Evolutionary conservation across 805 yeast genomes (phyloP).

Genomic region (Jamesozyma lodderae): DNA sequence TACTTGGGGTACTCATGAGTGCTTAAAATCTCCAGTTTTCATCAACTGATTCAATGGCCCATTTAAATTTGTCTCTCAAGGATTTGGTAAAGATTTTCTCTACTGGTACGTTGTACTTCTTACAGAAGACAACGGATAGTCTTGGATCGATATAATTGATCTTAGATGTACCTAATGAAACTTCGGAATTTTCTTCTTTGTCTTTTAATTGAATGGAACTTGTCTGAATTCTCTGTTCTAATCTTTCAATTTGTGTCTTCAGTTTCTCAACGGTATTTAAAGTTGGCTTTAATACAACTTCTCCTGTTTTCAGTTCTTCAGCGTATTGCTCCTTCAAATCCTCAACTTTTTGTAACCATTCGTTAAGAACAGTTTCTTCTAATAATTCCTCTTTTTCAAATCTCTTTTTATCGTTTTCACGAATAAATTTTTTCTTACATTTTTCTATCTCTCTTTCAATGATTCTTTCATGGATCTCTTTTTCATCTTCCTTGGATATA

Average conservation of each 20-base stretch:
- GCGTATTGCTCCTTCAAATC: constrained; percentile 43
- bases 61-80: constrained; percentile 79
- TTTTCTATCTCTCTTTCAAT: constrained; percentile 60
- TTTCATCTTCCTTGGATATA: constrained; percentile 55
- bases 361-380: constrained; percentile 48
- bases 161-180: constrained; percentile 87
- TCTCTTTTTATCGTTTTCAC: constrained; percentile 68
- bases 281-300: constrained; percentile 47
- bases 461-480: constrained; percentile 47
- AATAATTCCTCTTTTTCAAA: constrained; percentile 47
- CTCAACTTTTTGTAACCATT: constrained; percentile 46
- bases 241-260: constrained; percentile 56
- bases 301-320: constrained; percentile 50
- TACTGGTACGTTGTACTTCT: constrained; percentile 78
- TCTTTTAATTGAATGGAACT: constrained; percentile 74
- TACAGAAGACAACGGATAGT: constrained; percentile 78
- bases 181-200: constrained; percentile 89
- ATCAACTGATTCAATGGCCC: constrained; percentile 93
- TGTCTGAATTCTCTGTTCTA: constrained; percentile 61
- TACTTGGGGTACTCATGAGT: no score
- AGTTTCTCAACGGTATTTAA: constrained; percentile 54
- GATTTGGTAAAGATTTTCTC: constrained; percentile 90
- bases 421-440: constrained; percentile 51
- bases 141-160: constrained; percentile 94
- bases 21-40: constrained; percentile 75